phyloP scores from a whole-genome alignment of 2,329 filamentous ascomycete species.

The Exophiala alcalophila region DNA sequence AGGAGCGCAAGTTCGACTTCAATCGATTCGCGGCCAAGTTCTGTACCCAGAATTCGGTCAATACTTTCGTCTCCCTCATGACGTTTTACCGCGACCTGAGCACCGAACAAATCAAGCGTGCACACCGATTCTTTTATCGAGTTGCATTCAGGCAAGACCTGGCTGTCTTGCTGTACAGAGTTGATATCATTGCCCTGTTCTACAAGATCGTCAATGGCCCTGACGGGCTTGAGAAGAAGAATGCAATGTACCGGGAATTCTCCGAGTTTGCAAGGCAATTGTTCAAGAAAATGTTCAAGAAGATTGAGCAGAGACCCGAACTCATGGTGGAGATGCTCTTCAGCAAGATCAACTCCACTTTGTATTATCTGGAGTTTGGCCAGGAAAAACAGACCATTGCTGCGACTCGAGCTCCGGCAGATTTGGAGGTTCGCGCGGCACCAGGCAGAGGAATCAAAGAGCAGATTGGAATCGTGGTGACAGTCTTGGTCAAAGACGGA shows the following conservation, averaged over 20 bases:
- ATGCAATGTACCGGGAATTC: constrained; percentile 78
- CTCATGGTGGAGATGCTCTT: constrained; percentile 90
- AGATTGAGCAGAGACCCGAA: constrained; percentile 79
- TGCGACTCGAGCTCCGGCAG: constrained; percentile 68
- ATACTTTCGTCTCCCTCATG: constrained; percentile 81
- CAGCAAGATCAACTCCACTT: constrained; percentile 79
- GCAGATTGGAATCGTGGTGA: constrained; percentile 76
- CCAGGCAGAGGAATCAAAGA: constrained; percentile 61
- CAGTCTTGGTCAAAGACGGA: constrained; percentile 74
- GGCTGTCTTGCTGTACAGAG: constrained; percentile 79
- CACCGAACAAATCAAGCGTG: constrained; percentile 78
- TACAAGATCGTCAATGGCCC: constrained; percentile 91
- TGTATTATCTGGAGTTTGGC: constrained; percentile 86
- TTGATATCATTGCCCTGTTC: constrained; percentile 86
- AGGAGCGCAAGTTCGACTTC: constrained; percentile 93
- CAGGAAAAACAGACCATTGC: constrained; percentile 74
- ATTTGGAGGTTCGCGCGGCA: constrained; percentile 75
- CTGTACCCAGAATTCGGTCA: constrained; percentile 75
- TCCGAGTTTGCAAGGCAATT: constrained; percentile 84
- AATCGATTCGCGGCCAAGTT: constrained; percentile 77
- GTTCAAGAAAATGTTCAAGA: constrained; percentile 75
- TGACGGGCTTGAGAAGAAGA: constrained; percentile 66
- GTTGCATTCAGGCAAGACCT: constrained; percentile 93
- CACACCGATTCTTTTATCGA: constrained; percentile 90
- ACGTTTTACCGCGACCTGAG: constrained; percentile 78